Evolutionary conservation across 352 stramenopile genomes (phyloP).

Genomic region (Pythium insidiosum): DNA sequence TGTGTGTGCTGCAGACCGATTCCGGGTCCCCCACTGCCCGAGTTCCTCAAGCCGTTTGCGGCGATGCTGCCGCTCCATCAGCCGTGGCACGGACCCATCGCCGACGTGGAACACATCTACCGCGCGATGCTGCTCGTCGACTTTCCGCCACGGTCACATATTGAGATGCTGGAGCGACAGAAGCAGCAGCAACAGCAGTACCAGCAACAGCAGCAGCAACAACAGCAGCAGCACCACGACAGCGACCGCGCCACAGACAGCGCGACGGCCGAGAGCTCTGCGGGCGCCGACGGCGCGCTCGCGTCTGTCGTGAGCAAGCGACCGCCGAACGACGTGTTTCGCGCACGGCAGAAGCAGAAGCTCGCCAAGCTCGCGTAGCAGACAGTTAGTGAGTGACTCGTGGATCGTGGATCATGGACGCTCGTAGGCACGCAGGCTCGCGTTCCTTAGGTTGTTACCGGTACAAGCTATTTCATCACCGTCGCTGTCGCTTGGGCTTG

Average conservation of each 20-base stretch:
- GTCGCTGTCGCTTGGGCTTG: no score
- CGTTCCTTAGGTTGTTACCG: no score
- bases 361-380: slow-evolving; percentile 73
- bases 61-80: slow-evolving; percentile 69
- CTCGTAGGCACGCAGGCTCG: no score
- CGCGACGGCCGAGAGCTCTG: no score
- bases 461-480: no score
- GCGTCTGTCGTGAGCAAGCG: slow-evolving; percentile 68
- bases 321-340: slow-evolving; percentile 80
- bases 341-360: slow-evolving; percentile 79
- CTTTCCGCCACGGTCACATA: slow-evolving; percentile 58
- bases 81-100: slow-evolving; percentile 83
- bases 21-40: slow-evolving; percentile 65
- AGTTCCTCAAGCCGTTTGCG: slow-evolving; percentile 83
- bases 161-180: slow-evolving; percentile 65
- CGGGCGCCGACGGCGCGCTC: slow-evolving; percentile 21
- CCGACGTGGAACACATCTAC: slow-evolving; percentile 82
- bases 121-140: slow-evolving; percentile 77
- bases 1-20: slow-evolving; percentile 42
- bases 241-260: no score
- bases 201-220: slow-evolving; percentile 55
- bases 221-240: slow-evolving; percentile 32
- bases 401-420: neutral
- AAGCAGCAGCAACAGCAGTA: slow-evolving; percentile 38
- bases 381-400: neutral